Evolutionary conservation across 441 rosid genomes (phyloP).

Genomic region (Populus hybrid): DNA sequence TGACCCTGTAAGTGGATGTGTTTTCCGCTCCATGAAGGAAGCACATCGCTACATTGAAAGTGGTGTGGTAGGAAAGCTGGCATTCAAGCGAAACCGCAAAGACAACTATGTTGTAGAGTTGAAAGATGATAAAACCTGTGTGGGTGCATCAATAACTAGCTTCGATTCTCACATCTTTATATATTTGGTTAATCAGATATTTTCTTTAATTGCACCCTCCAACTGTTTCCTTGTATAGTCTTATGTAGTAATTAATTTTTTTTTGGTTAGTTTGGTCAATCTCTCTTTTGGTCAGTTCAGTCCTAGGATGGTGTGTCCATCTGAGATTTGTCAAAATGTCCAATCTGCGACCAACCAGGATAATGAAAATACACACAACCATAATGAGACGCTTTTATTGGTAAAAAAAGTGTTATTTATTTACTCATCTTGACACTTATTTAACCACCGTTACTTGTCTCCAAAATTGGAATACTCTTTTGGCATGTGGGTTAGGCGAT

Average conservation of each 20-base stretch:
- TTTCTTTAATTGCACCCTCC: conserved; percentile 1
- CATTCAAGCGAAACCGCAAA: conserved; percentile 49
- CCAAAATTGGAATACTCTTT: background rate
- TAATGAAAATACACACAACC: background rate
- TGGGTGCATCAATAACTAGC: conserved; percentile 32
- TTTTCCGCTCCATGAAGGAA: conserved; percentile 76
- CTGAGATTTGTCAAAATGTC: background rate
- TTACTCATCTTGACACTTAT: background rate
- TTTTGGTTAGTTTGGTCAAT: background rate
- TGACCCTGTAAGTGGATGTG: conserved; percentile 72
- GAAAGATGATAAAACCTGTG: conserved; percentile 41
- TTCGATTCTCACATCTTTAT: conserved; percentile 7
- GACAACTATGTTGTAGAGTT: conserved; percentile 32
- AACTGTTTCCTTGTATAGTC: background rate
- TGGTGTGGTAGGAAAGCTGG: conserved; percentile 57
- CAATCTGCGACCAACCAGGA: background rate
- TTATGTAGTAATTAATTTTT: background rate
- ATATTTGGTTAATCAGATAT: conserved; percentile 1
- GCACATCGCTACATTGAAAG: conserved; percentile 69
- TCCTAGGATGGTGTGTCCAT: background rate
- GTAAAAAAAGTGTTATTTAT: background rate
- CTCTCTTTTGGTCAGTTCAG: background rate
- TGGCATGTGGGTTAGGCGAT: background rate
- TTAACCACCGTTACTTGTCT: background rate
- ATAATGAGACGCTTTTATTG: background rate